Evolutionary conservation across 495 filamentous ascomycete genomes (phyloP).

Genomic region (Aspergillus coremiiformis): DNA sequence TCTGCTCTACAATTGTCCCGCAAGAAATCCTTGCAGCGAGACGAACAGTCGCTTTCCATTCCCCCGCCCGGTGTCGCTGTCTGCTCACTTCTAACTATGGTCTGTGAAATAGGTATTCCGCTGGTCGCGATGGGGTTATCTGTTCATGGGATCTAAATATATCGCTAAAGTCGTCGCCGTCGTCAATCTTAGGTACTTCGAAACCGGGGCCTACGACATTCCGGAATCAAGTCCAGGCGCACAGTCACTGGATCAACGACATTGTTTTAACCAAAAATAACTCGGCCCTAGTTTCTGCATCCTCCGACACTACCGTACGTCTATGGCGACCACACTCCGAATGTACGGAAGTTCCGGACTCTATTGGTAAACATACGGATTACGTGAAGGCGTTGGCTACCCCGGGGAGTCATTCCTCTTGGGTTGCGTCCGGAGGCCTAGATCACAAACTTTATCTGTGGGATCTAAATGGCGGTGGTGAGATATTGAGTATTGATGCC

Average conservation of each 20-base stretch:
- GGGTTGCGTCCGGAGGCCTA: conserved; percentile 94
- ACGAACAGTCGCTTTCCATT: not conserved
- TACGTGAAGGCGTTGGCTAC: conserved; percentile 93
- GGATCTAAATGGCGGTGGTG: conserved; percentile 83
- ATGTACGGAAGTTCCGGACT: conserved; percentile 58
- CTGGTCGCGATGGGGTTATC: conserved; percentile 88
- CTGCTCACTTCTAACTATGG: conserved; percentile 16
- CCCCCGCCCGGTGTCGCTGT: not conserved
- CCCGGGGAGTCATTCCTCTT: conserved; percentile 60
- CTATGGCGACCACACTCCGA: conserved; percentile 84
- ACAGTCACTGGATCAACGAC: conserved; percentile 98
- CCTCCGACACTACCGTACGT: conserved; percentile 90
- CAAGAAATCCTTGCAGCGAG: not conserved
- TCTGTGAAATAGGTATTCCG: conserved; percentile 66
- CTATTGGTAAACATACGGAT: conserved; percentile 88
- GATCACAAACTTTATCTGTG: conserved; percentile 88
- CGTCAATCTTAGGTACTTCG: conserved; percentile 26
- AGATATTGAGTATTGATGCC: conserved; percentile 77
- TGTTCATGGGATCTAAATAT: conserved; percentile 89
- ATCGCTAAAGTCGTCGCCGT: conserved; percentile 28
- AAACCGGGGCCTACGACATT: conserved; percentile 52
- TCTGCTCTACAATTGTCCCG: no score
- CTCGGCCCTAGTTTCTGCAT: conserved; percentile 81
- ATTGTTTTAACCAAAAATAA: conserved; percentile 80
- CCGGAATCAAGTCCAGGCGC: conserved; percentile 86